Percentiles rank a stretch among this genome's conserved stretches.
Conservation (phyloP, 1,284 basidiomycete genomes). For the Leccinum pachyderme region DNA sequence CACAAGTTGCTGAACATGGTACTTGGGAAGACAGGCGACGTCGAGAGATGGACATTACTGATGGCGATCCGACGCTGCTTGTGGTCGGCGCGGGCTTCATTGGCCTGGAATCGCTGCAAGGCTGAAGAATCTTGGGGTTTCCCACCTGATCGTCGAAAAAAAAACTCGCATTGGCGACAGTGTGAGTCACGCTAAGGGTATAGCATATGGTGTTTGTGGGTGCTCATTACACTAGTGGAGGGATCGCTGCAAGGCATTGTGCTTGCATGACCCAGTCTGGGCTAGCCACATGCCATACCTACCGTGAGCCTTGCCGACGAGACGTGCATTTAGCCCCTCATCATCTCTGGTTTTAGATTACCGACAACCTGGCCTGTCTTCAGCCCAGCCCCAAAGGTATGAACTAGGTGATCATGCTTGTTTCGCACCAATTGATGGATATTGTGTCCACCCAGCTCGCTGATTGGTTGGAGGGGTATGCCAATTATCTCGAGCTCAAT, state of each 20-base stretch:
- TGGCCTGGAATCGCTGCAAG: constrained; percentile 37
- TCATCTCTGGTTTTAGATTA: constrained; percentile 23
- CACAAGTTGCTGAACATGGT: constrained; percentile 21
- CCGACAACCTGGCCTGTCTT: constrained; percentile 42
- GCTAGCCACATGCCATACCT: constrained; percentile 27
- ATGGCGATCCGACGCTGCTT: constrained; percentile 31
- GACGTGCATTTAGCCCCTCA: background rate
- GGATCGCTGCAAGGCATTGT: constrained; percentile 35
- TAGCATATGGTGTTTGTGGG: background rate
- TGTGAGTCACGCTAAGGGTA: constrained; percentile 12
- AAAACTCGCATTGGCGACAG: constrained; percentile 36
- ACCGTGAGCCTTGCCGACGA: constrained; percentile 14
- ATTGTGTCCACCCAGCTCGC: constrained; percentile 39
- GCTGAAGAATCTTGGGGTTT: constrained; percentile 37
- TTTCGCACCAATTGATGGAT: background rate
- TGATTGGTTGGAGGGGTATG: constrained; percentile 61
- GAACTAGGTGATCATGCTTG: background rate
- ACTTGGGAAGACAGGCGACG: constrained; percentile 29
- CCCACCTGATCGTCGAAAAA: constrained; percentile 37
- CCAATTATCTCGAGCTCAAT: constrained; percentile 52
- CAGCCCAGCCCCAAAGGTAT: constrained; percentile 35
- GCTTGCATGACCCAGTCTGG: constrained; percentile 29
- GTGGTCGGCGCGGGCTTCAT: constrained; percentile 39
- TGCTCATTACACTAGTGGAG: constrained; percentile 23
- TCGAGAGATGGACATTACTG: constrained; percentile 23